Evolutionary conservation across 306 rosid species (phyloP).

Genomic region (Cucurbita maxima): DNA sequence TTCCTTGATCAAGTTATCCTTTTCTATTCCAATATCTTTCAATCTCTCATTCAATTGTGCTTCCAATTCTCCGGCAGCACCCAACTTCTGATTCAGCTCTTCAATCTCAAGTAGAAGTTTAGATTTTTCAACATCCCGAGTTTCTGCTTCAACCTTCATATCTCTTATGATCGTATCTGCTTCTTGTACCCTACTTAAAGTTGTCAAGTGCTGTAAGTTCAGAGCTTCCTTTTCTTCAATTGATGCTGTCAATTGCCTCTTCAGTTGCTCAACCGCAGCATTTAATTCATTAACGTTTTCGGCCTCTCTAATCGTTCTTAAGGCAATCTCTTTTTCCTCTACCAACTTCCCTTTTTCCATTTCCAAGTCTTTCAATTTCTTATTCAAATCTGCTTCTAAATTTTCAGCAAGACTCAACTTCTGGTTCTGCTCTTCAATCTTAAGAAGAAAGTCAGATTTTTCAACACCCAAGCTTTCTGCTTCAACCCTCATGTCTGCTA

Average conservation of each 20-base stretch:
- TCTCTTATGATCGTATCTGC: slow-evolving; percentile 11
- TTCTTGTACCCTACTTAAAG: slow-evolving; percentile 2
- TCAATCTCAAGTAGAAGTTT: not conserved
- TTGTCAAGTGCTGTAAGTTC: slow-evolving; percentile 31
- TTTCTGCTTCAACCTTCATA: slow-evolving; percentile 1
- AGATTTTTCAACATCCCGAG: slow-evolving; percentile 1
- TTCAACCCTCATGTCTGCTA: not conserved
- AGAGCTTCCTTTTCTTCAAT: slow-evolving; percentile 36
- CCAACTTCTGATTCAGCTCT: not conserved
- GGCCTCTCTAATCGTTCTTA: slow-evolving; percentile 34
- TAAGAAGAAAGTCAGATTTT: not conserved
- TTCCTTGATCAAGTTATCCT: slow-evolving; percentile 10
- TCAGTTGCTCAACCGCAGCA: slow-evolving; percentile 3
- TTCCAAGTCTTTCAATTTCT: slow-evolving; percentile 15
- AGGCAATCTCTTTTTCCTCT: slow-evolving; percentile 19
- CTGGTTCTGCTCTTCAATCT: not conserved
- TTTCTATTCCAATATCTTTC: slow-evolving; percentile 19
- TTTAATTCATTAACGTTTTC: slow-evolving; percentile 11
- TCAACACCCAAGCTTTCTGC: not conserved
- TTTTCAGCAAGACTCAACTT: slow-evolving; percentile 1
- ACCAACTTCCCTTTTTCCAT: slow-evolving; percentile 13
- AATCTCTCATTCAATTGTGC: slow-evolving; percentile 25
- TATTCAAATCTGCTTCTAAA: slow-evolving; percentile 21
- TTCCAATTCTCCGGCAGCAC: not conserved
- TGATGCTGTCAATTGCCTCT: slow-evolving; percentile 20